Base-by-base conservation (phyloP, 2,329 filamentous ascomycete genomes). In the Talaromyces sp. region DNA sequence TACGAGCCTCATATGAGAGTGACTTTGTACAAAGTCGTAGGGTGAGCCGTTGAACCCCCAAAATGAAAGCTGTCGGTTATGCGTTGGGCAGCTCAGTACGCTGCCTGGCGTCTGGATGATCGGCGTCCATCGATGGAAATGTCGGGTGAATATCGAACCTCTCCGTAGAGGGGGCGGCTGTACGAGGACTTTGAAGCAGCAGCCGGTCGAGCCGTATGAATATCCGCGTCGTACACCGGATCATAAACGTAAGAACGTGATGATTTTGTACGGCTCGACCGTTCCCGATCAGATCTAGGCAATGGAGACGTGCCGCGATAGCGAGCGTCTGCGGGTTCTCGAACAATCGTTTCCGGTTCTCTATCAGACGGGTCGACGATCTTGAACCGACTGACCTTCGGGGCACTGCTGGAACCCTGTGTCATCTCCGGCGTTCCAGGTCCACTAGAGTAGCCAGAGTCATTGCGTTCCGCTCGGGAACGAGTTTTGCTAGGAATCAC, bases 391-490 rank as follows among this genome's bases (percentile, higher is more conserved):
- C 69, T 69, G 2, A 65, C 60, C 64, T 74, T 75, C n/a, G 74
- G 68, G 2, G 73, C 73, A 60, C 68, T 69, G 42, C 71, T 69
- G 27, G 51, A 33, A 8, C 70, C 71, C 4, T 66, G 62, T 22
- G 68, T 65, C 66, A 76, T 73, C 44, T 80, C 77, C 1, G 77
- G 77, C 1, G 76, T 79, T 25, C 72, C 72, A 10, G 78, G 76
- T 44, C 60, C 60, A 65, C 76, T 80, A 6, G 76, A 79, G 61
- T 80, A 79, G 2, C 77, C 77, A 3, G 78, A 80, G 60, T 81
- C 78, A 32, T 75, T 70, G 49, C 71, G 70, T 33, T 78, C 72
- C 28, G 65, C 68, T 58, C 75, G 73, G 49, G 74, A 61, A 55
- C 75, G 78, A 73, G 67, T 44, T 53, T 53, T 53, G 19, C 25